Base-by-base conservation (phyloP, 78 protist species). In the Ministeria vibrans region DNA sequence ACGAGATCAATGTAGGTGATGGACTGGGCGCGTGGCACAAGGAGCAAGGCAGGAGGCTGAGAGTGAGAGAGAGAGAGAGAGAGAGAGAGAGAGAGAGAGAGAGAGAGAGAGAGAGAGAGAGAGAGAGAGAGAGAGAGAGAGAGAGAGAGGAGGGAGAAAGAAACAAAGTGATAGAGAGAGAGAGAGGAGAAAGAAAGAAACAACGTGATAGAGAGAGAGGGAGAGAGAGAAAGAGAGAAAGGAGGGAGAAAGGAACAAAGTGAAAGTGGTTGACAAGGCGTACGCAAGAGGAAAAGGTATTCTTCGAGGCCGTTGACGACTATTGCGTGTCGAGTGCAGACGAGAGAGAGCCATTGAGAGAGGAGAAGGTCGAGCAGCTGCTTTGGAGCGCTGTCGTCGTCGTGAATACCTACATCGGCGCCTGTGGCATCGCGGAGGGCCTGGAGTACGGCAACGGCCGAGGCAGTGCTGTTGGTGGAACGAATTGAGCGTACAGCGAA, bases 41-140 rank as follows among this genome's bases (percentile, higher is more conserved):
- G n/a, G n/a, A n/a, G n/a, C n/a, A n/a, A n/a, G n/a, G n/a, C n/a
- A n/a, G n/a, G 71, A 64, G 71, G 20, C 38, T 25, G 71, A 64
- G 71, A 64, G 71, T 25, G 71, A 64, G 71, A 64, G 71, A 64
- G 71, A 64, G 42, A 69, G 75, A 69, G 75, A 23, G 39, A 30
- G 39, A 23, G 75, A 23, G 75, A 69, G 75, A 30, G 75, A 23
- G 75, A 69, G 75, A 69, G 75, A 69, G 75, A 69, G 75, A 69
- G 75, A 23, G 75, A 30, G 75, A 69, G 75, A 30, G 75, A 69
- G 75, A 30, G 75, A 69, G 75, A 30, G 75, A 69, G 75, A 30
- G 75, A 69, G 75, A 30, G 75, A 69, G 75, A 30, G 75, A 69
- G 75, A 30, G 75, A 41, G 75, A 30, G 75, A 69, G 75, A 30